A percentile compares a stretch with the other conserved stretches of the same genome.
Conservation (phyloP, 2,329 filamentous ascomycete genomes). For the Triangularia setosa region DNA sequence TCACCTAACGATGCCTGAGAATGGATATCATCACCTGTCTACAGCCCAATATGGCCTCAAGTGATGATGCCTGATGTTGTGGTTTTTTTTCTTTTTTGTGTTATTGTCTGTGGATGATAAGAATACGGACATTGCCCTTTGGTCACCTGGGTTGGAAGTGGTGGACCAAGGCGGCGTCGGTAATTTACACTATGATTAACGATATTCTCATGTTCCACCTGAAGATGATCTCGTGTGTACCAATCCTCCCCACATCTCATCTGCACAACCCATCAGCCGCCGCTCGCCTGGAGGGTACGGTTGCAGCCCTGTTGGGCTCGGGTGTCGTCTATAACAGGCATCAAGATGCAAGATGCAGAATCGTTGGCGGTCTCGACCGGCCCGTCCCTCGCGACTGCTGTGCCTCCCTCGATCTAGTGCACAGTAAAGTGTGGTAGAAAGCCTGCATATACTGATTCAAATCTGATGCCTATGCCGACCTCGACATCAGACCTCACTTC, state of each 20-base stretch:
- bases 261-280: constrained; percentile 8
- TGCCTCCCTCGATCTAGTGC: background rate
- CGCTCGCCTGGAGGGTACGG: background rate
- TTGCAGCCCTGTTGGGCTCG: background rate
- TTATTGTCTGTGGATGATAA: background rate
- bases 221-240: background rate
- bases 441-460: background rate
- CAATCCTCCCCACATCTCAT: constrained; percentile 11
- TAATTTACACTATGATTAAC: background rate
- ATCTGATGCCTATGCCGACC: background rate
- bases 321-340: background rate
- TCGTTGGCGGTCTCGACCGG: constrained; percentile 1
- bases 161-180: background rate
- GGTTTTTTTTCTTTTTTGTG: background rate
- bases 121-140: background rate
- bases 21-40: background rate
- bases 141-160: background rate
- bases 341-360: background rate
- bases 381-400: background rate
- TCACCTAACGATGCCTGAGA: background rate
- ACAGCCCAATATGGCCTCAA: background rate
- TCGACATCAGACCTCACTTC: constrained; percentile 1
- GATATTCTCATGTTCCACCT: background rate
- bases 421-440: background rate
- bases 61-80: background rate